Evolutionary conservation across 2,329 filamentous ascomycete genomes (phyloP).

Genomic region (Lojkania enalia): DNA sequence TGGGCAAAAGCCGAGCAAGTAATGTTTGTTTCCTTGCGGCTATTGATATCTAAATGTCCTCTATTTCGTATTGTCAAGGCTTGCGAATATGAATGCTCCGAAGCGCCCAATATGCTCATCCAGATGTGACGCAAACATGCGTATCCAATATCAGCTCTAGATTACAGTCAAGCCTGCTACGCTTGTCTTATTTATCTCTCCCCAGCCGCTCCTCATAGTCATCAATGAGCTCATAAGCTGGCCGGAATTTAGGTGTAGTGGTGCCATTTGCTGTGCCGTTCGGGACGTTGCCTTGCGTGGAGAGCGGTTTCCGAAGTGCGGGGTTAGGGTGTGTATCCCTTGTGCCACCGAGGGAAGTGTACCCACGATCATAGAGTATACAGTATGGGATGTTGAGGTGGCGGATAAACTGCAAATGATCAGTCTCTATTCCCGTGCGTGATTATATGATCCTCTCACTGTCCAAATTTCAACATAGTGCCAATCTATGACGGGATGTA

Average conservation of each 20-base stretch:
- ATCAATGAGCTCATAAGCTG: conserved; percentile 46
- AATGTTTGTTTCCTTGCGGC: no score
- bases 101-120: background rate
- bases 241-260: conserved; percentile 34
- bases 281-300: conserved; percentile 17
- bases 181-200: conserved; percentile 34
- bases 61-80: background rate
- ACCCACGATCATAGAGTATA: conserved; percentile 81
- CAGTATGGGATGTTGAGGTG: conserved; percentile 83
- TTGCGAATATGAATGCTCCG: background rate
- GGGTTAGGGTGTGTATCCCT: conserved; percentile 91
- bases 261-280: conserved; percentile 16
- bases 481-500: conserved; percentile 98
- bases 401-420: conserved; percentile 67
- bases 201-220: conserved; percentile 47
- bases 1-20: no score
- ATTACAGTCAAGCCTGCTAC: background rate
- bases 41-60: background rate
- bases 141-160: background rate
- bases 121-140: no score
- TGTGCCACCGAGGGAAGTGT: conserved; percentile 88
- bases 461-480: conserved; percentile 94
- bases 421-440: background rate
- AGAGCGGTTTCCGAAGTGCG: conserved; percentile 43
- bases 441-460: conserved; percentile 56